Base-by-base conservation (phyloP, 345 rosid species). In the Chamaenerion angustifolium region DNA sequence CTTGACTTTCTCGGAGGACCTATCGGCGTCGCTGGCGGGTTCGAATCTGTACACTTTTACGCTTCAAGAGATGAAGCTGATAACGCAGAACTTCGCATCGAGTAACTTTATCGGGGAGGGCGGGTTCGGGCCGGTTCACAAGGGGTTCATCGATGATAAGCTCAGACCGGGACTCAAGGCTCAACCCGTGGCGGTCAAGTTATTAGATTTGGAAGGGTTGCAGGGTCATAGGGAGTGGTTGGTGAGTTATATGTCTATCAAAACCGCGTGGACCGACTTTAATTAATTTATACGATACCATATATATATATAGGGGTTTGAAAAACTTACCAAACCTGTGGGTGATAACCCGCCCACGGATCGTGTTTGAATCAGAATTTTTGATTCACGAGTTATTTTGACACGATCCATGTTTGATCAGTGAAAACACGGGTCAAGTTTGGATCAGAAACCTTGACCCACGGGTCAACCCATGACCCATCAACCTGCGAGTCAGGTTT, bases 191-290 rank as follows among this genome's bases (percentile, higher is more conserved):
- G 74, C 74, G 42, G 70, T 70, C 18, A 70, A 70, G 67, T 50
- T 52, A 4, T 55, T 70, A 47, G 67, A 70, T 19, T 54, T 70
- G 55, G 67, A 70, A 45, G 74, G 74, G 6, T 15, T 46, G 40
- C 74, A 70, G 16, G 74, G 74, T 21, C 70, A 70, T 45, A 57
- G 10, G 35, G 74, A 70, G 51, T 70, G 74, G 74, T 51, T 70
- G 74, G 74, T 70, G 12, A 42, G 48, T 51, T 11, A 2, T 23
- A 49, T 21, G 3, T 21, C 2, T 11, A 49, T 23, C 4, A 11
- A 21, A 21, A 49, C 52, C 10, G 16, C 27, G 25, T 51, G 2
- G 16, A 11, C 15, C 15, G 23, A 35, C 12, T 35, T 31, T 37
- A 15, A 35, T 51, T 51, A 4, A 19, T 13, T 10, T 4, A 27